A percentile compares a stretch with the other conserved stretches of the same genome.
Evolutionary conservation across 1,139 yeast species (phyloP).

Genomic region (Sugiyamaella paludigena): DNA sequence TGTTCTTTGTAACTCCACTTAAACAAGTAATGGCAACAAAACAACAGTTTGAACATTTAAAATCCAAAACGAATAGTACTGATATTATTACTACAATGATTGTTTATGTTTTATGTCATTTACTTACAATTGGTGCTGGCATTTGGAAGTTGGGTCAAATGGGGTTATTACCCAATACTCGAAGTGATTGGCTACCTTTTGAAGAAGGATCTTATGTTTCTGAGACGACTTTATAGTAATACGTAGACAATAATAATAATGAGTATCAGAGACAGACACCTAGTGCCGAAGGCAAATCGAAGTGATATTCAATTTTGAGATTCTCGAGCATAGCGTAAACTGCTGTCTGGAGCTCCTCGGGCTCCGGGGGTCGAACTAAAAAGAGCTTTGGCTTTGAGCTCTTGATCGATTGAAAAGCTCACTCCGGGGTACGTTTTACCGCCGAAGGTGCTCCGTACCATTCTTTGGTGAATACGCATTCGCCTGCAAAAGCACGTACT

Average conservation of each 20-base stretch:
- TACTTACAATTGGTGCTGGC: constrained; percentile 70
- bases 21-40: constrained; percentile 64
- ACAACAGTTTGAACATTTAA: constrained; percentile 40
- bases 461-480: too few species aligned
- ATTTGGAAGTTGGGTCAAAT: constrained; percentile 78
- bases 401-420: too few species aligned
- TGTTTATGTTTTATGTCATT: constrained; percentile 57
- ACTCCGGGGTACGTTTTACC: too few species aligned
- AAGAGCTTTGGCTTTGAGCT: too few species aligned
- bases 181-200: constrained; percentile 93
- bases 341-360: too few species aligned
- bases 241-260: not conserved
- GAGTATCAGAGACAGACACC: not conserved
- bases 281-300: constrained; percentile 1
- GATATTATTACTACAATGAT: constrained; percentile 50
- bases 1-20: constrained; percentile 68
- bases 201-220: constrained; percentile 48
- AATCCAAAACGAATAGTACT: constrained; percentile 34
- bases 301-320: too few species aligned
- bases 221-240: constrained; percentile 8
- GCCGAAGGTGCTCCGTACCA: too few species aligned
- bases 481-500: too few species aligned
- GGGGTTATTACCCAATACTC: constrained; percentile 88
- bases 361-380: too few species aligned
- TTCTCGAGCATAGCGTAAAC: too few species aligned